Evolutionary conservation across 2,329 filamentous ascomycete genomes (phyloP).

Genomic region (Curvularia lunata): DNA sequence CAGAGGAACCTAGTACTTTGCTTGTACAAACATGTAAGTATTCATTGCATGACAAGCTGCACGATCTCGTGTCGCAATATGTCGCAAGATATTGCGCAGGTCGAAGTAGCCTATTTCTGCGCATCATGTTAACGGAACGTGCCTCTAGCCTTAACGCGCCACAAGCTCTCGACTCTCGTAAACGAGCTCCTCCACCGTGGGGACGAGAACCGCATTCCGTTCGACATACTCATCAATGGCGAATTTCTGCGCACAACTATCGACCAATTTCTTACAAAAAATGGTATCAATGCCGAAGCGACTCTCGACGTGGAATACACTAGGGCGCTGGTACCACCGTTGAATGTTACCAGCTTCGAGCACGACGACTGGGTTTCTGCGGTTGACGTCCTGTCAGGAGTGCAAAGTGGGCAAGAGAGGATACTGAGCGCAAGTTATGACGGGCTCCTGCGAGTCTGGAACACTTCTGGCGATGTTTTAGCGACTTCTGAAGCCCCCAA

Average conservation of each 20-base stretch:
- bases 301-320: constrained; percentile 92
- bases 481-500: constrained; percentile 73
- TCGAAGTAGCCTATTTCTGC: neutral
- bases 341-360: constrained; percentile 89
- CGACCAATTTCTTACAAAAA: constrained; percentile 84
- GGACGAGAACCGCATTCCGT: constrained; percentile 70
- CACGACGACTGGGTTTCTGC: constrained; percentile 97
- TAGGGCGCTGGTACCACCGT: constrained; percentile 84
- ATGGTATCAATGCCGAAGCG: constrained; percentile 87
- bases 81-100: neutral
- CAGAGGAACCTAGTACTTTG: constrained; percentile 41
- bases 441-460: constrained; percentile 84
- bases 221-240: constrained; percentile 96
- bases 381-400: constrained; percentile 78
- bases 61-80: neutral
- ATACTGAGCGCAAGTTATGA: constrained; percentile 96
- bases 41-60: neutral
- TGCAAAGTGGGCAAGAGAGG: constrained; percentile 66
- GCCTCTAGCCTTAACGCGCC: constrained; percentile 37
- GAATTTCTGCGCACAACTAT: constrained; percentile 87
- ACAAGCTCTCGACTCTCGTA: constrained; percentile 64
- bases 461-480: constrained; percentile 82
- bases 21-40: constrained; percentile 45
- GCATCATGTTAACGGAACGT: constrained; percentile 16
- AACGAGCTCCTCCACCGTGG: constrained; percentile 65